Conservation (phyloP, 805 yeast genomes). For the Sugiyamaella floridensis region DNA sequence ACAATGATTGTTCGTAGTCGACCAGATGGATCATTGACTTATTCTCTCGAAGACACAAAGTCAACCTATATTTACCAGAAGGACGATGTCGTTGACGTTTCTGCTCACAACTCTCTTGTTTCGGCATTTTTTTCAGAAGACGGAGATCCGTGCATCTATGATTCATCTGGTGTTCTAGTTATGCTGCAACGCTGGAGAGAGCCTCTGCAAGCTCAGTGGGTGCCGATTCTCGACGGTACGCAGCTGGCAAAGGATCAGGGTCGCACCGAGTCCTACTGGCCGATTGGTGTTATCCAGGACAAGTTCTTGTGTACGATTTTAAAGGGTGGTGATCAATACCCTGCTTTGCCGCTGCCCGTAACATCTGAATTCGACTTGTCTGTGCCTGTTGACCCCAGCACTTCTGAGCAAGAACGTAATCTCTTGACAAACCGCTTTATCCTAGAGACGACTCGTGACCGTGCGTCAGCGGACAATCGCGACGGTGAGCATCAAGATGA, state of each 20-base stretch:
- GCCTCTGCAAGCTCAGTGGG: slow-evolving; percentile 72
- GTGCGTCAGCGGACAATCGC: slow-evolving; percentile 24
- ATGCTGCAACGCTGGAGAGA: slow-evolving; percentile 75
- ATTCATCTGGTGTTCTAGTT: slow-evolving; percentile 65
- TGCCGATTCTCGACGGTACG: slow-evolving; percentile 66
- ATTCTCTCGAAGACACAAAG: slow-evolving; percentile 42
- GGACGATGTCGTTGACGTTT: slow-evolving; percentile 31
- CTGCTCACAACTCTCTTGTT: slow-evolving; percentile 36
- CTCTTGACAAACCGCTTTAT: slow-evolving; percentile 23
- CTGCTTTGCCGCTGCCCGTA: slow-evolving; percentile 76
- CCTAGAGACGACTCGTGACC: slow-evolving; percentile 21
- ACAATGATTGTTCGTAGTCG: slow-evolving; percentile 46
- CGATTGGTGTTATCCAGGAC: slow-evolving; percentile 68
- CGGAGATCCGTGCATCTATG: slow-evolving; percentile 87
- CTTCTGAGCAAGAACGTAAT: slow-evolving; percentile 18
- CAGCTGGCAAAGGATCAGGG: slow-evolving; percentile 39
- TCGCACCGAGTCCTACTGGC: slow-evolving; percentile 73
- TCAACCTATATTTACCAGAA: slow-evolving; percentile 34
- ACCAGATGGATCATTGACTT: slow-evolving; percentile 35
- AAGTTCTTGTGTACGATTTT: slow-evolving; percentile 67
- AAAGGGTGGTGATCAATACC: slow-evolving; percentile 59
- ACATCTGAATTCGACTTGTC: slow-evolving; percentile 70
- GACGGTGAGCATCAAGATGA: slow-evolving; percentile 24
- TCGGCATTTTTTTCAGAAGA: slow-evolving; percentile 79
- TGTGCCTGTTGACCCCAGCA: slow-evolving; percentile 47